phyloP scores from a whole-genome alignment of 2,329 filamentous ascomycete genomes.

The Juglanconis sp. region DNA sequence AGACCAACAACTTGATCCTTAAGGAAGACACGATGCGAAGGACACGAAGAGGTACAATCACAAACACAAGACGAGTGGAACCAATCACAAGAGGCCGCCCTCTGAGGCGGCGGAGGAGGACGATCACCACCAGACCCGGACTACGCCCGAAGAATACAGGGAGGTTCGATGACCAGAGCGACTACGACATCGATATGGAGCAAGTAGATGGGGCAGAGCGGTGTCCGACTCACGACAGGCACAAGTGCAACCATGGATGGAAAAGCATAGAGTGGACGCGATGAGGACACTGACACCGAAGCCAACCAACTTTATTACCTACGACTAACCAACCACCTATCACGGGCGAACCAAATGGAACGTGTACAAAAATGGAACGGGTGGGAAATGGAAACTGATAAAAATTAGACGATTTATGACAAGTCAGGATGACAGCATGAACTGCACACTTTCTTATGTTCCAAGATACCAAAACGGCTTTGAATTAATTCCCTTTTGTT shows the following conservation, averaged over 20 bases:
- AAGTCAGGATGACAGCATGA: not conserved
- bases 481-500: not conserved
- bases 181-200: not conserved
- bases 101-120: constrained; percentile 12
- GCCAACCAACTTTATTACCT: too few species aligned
- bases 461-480: not conserved
- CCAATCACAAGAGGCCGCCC: constrained; percentile 14
- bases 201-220: not conserved
- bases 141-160: not conserved
- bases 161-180: not conserved
- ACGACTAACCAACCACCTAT: too few species aligned
- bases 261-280: not conserved
- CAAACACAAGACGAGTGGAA: not conserved
- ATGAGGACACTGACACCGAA: not conserved
- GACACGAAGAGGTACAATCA: not conserved
- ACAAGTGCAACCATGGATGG: not conserved
- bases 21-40: not conserved
- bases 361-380: too few species aligned
- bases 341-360: too few species aligned
- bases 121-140: not conserved
- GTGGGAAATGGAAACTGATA: not conserved
- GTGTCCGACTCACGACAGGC: not conserved
- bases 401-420: not conserved
- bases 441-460: not conserved
- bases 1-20: not conserved